Evolutionary conservation across 306 rosid genomes (phyloP), one percentile per base, ranked within the genome.

Genomic region (Glycyrrhiza uralensis): DNA sequence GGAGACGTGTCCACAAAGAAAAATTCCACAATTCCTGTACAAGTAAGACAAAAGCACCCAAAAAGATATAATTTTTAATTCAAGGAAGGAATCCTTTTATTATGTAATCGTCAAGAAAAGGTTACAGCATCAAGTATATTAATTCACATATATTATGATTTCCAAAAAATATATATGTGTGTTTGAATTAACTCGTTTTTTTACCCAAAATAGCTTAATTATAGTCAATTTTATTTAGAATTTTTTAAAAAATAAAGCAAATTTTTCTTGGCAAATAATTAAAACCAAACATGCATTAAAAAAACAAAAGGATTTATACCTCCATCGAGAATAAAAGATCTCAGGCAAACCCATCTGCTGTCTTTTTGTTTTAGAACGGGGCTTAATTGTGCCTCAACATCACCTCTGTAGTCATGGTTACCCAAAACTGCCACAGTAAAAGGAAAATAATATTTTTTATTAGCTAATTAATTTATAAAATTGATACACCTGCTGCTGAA

Each of bases 1-100:
- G 98, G 97, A 68, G 85, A 84, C 18, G 97, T 93, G 80, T 93
- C 98, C 82, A 93, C 94, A 55, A 93, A 87, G 87, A 90, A 85
- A 54, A 93, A 74, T 0, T 93, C 96, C 41, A 76, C 92, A 76
- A 78, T 50, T 71, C 58, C 98, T 90, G 76, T 1, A 41, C 15
- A 44, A 7, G 19, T 0, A 62, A 4, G 4, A 58, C 23, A 13
- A 23, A 10, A 66, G 0, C 12, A 6, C 12, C 12, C 17, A 17
- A 18, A 3, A 33, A 1, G 45, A 24, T 50, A 24, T 19, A 14
- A n/a, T 1, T 14, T 39, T 63, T 38, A 11, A 3, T 17, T 17
- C 14, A 26, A 50, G 5, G 28, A 7, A 26, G 11, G 44, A 22
- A 22, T 52, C 29, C 2, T 36, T 49, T 50, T 13, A 18, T 32